Percentiles rank a stretch among this genome's conserved stretches.
Evolutionary conservation across 2,329 filamentous ascomycete species (phyloP).

Genomic region (Metarhizium brunneum): DNA sequence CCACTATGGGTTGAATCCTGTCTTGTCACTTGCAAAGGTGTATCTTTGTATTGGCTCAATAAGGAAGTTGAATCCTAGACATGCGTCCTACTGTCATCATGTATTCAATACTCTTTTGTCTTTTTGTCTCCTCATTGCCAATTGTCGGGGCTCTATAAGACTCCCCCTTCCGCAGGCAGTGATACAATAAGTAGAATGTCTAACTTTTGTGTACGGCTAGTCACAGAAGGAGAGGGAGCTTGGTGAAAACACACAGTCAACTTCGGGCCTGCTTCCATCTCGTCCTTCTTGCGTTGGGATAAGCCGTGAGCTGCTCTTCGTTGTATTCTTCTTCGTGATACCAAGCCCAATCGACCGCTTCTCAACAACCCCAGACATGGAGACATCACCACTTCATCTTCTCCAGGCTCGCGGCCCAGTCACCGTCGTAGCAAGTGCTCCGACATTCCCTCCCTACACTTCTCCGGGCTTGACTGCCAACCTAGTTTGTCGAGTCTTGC

Average conservation of each 20-base stretch:
- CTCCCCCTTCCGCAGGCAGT: not conserved
- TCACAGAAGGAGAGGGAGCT: not conserved
- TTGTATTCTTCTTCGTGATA: not conserved
- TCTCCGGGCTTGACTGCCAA: slow-evolving; percentile 30
- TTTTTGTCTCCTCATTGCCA: not conserved
- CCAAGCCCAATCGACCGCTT: not conserved
- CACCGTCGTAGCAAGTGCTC: slow-evolving; percentile 2
- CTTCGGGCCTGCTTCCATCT: not conserved
- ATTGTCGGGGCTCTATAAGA: slow-evolving; percentile 1
- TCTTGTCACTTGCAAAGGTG: not conserved
- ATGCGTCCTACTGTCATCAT: not conserved
- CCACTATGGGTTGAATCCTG: not conserved
- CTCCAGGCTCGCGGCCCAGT: not conserved
- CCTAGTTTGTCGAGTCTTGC: slow-evolving; percentile 36
- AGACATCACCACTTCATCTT: not conserved
- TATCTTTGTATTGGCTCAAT: not conserved
- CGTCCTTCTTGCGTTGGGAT: not conserved
- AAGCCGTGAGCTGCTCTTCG: not conserved
- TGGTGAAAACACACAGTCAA: not conserved
- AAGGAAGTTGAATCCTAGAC: not conserved
- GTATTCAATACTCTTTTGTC: not conserved
- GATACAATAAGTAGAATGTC: slow-evolving; percentile 1
- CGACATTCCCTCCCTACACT: slow-evolving; percentile 13
- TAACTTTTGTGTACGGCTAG: not conserved
- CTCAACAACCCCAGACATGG: not conserved